phyloP scores from a whole-genome alignment of 2,329 filamentous ascomycete species.

The Furcasterigmium sp. region DNA sequence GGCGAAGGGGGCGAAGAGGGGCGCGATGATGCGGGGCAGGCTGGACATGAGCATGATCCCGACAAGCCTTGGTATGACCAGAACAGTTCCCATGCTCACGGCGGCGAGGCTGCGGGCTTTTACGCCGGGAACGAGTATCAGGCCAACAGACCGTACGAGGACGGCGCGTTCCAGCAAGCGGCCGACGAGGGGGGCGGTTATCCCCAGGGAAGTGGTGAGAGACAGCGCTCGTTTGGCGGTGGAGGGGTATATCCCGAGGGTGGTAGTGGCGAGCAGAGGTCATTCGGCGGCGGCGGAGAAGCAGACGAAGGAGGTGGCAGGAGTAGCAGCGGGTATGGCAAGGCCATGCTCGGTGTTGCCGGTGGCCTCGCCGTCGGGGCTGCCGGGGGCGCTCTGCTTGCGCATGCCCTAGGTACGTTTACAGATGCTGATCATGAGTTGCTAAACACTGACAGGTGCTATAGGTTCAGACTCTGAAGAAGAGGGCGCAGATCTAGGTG shows the following conservation, averaged over 20 bases:
- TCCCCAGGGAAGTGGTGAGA: no score
- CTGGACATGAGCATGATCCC: neutral
- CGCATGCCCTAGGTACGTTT: slow-evolving; percentile 48
- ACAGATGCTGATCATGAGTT: no score
- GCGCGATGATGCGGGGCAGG: neutral
- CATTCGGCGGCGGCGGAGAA: no score
- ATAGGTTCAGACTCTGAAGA: neutral
- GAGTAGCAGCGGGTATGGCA: slow-evolving; percentile 36
- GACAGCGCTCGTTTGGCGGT: no score
- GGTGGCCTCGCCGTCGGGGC: slow-evolving; percentile 52
- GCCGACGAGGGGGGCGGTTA: no score
- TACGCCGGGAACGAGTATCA: slow-evolving; percentile 4
- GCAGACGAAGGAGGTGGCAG: neutral
- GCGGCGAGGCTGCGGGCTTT: slow-evolving; percentile 6
- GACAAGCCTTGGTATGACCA: neutral
- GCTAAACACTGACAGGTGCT: neutral
- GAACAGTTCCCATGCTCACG: neutral
- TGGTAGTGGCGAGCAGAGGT: no score
- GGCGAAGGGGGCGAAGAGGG: slow-evolving; percentile 2
- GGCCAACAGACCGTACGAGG: neutral
- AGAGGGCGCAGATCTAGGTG: neutral
- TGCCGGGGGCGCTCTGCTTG: slow-evolving; percentile 51
- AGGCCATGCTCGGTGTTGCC: slow-evolving; percentile 49
- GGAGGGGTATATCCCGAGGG: no score
- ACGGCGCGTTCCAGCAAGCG: neutral